A percentile compares a stretch with the other conserved stretches of the same genome.
Evolutionary conservation across 768 basidiomycete species (phyloP).

Genomic region (Boletus pseudopeckii): DNA sequence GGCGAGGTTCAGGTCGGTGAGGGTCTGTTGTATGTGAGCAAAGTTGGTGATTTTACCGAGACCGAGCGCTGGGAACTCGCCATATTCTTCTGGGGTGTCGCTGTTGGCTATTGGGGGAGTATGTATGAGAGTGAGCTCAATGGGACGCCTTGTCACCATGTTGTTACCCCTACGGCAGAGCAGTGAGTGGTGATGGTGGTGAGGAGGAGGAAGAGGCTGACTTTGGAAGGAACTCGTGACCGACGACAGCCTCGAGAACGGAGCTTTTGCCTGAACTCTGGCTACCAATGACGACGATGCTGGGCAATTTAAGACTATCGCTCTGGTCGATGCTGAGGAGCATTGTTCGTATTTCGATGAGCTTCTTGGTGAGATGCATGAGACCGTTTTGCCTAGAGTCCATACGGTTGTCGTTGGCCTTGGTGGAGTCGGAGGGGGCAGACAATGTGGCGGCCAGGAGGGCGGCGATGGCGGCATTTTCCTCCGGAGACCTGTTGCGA

Average conservation of each 20-base stretch:
- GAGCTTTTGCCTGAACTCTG: constrained; percentile 99
- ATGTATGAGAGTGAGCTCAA: constrained; percentile 95
- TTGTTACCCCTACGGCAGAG: constrained; percentile 76
- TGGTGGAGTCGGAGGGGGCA: constrained; percentile 58
- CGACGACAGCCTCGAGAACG: constrained; percentile 95
- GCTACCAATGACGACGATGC: constrained; percentile 97
- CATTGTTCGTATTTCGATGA: constrained; percentile 95
- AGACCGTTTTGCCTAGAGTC: constrained; percentile 73
- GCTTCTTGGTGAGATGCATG: constrained; percentile 89
- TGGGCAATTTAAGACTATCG: constrained; percentile 90
- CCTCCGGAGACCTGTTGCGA: constrained; percentile 45
- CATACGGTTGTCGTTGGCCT: constrained; percentile 27
- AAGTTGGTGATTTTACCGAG: constrained; percentile 90
- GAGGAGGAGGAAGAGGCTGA: constrained; percentile 39
- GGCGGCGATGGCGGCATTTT: constrained; percentile 65
- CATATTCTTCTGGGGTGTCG: constrained; percentile 69
- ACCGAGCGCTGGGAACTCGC: constrained; percentile 90
- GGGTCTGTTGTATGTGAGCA: constrained; percentile 83
- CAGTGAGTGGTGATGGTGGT: background rate
- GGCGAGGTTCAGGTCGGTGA: constrained; percentile 93
- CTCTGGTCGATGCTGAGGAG: constrained; percentile 95
- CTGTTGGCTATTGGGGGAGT: constrained; percentile 60
- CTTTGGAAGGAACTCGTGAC: constrained; percentile 98
- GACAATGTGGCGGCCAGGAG: constrained; percentile 77
- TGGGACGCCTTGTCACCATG: constrained; percentile 98